phyloP scores from a whole-genome alignment of 2,329 filamentous ascomycete species.

The Ceratocystis colombiana region DNA sequence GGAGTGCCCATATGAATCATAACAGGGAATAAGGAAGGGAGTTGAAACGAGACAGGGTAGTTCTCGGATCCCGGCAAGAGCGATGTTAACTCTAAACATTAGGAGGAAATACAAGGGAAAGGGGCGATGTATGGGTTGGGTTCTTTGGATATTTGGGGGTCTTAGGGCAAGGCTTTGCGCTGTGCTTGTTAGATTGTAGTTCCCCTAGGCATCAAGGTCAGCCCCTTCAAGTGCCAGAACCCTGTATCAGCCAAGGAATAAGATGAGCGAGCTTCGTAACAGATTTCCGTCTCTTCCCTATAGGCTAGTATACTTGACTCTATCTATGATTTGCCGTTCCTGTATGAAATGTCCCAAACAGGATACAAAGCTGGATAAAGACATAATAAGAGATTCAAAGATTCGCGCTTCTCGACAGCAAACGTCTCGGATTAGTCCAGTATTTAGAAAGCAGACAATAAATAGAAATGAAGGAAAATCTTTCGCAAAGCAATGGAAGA shows the following conservation, averaged over 20 bases:
- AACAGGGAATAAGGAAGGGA: background rate
- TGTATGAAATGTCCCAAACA: background rate
- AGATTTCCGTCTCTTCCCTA: no score
- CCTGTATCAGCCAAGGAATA: no score
- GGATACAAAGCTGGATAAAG: background rate
- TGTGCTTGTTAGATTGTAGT: background rate
- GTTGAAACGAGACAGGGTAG: constrained; percentile 7
- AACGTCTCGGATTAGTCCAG: background rate
- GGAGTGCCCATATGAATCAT: background rate
- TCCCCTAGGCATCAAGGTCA: no score
- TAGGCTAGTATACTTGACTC: no score
- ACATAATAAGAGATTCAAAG: background rate
- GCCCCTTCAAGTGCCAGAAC: no score
- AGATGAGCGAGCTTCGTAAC: no score
- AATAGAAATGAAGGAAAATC: background rate
- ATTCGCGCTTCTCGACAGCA: background rate
- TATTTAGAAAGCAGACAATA: background rate
- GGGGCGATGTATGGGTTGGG: background rate
- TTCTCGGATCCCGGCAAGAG: constrained; percentile 7
- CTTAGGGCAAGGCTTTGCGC: background rate
- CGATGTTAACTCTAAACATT: constrained; percentile 3
- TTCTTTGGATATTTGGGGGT: background rate
- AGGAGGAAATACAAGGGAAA: background rate
- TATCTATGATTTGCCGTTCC: no score
- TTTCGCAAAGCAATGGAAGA: background rate